These are phyloP conservation scores for Saprolegnia diclina DNA, from an alignment of 352 stramenopile genomes.

Conservation along the genomic window DNA sequence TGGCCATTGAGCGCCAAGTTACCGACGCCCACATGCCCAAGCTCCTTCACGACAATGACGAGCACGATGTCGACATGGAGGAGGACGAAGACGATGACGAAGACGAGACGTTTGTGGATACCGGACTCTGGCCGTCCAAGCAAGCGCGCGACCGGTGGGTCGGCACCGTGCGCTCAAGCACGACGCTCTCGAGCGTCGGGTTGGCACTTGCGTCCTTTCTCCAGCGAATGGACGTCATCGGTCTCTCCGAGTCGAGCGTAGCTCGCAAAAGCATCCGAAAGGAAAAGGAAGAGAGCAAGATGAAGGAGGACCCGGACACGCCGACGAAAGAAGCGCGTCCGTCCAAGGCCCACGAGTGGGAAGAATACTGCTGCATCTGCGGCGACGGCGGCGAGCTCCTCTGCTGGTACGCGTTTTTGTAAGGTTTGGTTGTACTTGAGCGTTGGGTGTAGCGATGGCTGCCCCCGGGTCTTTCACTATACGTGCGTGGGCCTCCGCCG, in stretches of 20 bases:
- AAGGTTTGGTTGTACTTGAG: not conserved
- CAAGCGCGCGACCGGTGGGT: slow-evolving; percentile 71
- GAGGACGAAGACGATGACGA: slow-evolving; percentile 66
- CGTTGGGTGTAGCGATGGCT: slow-evolving; percentile 16
- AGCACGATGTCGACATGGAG: slow-evolving; percentile 67
- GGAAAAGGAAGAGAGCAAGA: slow-evolving; percentile 33
- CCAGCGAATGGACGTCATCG: slow-evolving; percentile 61
- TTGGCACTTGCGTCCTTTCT: slow-evolving; percentile 57
- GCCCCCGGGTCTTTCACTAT: slow-evolving; percentile 23
- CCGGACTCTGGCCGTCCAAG: slow-evolving; percentile 67
- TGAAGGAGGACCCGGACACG: slow-evolving; percentile 35
- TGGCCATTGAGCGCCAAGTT: slow-evolving; percentile 61
- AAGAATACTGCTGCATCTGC: slow-evolving; percentile 28
- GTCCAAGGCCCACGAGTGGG: slow-evolving; percentile 16
- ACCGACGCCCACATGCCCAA: slow-evolving; percentile 40
- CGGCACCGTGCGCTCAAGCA: slow-evolving; percentile 43
- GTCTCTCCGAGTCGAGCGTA: slow-evolving; percentile 58
- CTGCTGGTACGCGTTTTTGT: slow-evolving; percentile 19
- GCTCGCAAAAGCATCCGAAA: slow-evolving; percentile 61
- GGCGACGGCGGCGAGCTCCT: slow-evolving; percentile 22
- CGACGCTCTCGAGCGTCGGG: slow-evolving; percentile 50
- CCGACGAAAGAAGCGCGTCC: slow-evolving; percentile 34
- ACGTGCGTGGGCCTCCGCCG: slow-evolving; percentile 35
- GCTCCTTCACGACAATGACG: slow-evolving; percentile 27
- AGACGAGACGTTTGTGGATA: slow-evolving; percentile 49